These are phyloP conservation scores for Erysiphe pisi DNA, from an alignment of 2,329 filamentous ascomycete species.

Conservation along the genomic window DNA sequence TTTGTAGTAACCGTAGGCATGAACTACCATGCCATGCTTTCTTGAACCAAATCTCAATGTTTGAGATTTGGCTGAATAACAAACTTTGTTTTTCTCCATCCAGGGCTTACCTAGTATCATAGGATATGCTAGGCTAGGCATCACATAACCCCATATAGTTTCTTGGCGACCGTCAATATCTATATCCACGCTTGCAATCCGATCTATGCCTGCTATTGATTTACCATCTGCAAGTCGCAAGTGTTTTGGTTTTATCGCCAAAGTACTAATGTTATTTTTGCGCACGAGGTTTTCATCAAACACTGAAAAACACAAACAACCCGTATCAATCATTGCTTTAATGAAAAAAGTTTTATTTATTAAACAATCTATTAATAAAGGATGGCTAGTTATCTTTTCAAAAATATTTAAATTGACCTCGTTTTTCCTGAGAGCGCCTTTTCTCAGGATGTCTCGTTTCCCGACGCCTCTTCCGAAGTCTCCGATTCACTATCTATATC, in stretches of 20 bases:
- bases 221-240: neutral
- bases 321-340: conserved; percentile 19
- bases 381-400: no score
- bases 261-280: neutral
- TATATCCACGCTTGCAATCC: neutral
- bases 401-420: no score
- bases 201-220: no score
- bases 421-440: no score
- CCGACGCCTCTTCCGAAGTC: no score
- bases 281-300: conserved; percentile 12
- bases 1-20: no score
- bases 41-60: neutral
- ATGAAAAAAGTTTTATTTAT: neutral
- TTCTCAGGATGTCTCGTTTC: no score
- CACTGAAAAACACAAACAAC: neutral
- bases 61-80: neutral
- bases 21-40: no score
- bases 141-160: conserved; percentile 2
- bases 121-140: neutral
- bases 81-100: neutral
- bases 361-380: conserved; percentile 5
- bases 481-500: no score
- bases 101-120: neutral
- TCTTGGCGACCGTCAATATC: neutral
- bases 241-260: no score